Evolutionary conservation across 768 basidiomycete species (phyloP), one percentile per base, ranked within the genome.

Genomic region (Termitomyces sp.): DNA sequence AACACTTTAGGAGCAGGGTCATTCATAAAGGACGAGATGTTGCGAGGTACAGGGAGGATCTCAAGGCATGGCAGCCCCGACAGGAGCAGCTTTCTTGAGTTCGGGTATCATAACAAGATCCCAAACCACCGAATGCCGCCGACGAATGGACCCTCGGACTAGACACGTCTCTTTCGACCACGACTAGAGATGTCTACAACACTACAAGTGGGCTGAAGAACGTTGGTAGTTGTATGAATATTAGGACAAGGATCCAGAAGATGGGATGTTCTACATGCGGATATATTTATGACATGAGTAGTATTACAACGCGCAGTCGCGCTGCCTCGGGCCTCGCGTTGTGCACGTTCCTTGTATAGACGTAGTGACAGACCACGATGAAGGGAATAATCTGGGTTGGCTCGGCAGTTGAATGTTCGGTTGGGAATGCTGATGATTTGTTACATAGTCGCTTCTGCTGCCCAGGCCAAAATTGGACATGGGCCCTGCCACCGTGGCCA

Each of bases 381-480:
- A 65, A 63, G 54, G 50, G 46, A 33, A 56, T 64, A 41, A 38
- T 27, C 49, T 68, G 67, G 75, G 75, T 74, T 11, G 49, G n/a
- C 52, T 46, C 23, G 23, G 32, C 38, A 38, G 44, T 38, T 48
- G n/a, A 18, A 29, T 49, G 36, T 33, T 46, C 31, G 27, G n/a
- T 49, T 33, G 49, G 48, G 38, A 33, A 32, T 40, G 51, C 52
- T 59, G 56, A 58, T 41, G 47, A 29, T 40, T 47, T 36, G 11
- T n/a, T 56, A 53, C 49, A 35, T 62, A 76, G 73, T 68, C 67
- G 52, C 68, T 77, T 61, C 68, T 84, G 56, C 64, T 79, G 64
- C 80, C 81, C 68, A 78, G 73, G 68, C 81, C 81, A 29, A 73
- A 75, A 68, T 70, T 79, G 71, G 70, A 71, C 49, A 60, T 68